Percentiles rank a stretch among this genome's conserved stretches.
Evolutionary conservation across 768 basidiomycete species (phyloP).

Genomic region (Suillus decipiens): DNA sequence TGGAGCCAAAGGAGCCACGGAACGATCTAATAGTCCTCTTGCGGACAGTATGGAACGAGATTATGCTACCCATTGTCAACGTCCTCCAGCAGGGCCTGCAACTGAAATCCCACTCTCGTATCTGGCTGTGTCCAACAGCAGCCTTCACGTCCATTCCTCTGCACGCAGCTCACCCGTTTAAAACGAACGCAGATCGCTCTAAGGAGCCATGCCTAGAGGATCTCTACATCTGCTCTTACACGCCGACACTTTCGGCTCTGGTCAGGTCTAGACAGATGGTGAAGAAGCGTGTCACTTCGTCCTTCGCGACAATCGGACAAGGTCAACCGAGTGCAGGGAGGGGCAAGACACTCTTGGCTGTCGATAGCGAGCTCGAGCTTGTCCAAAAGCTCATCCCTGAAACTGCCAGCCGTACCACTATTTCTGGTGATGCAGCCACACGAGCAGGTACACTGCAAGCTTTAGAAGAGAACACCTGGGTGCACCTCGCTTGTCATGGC

Average conservation of each 20-base stretch:
- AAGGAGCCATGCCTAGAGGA: constrained; percentile 7
- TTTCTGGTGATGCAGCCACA: neutral
- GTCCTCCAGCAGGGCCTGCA: neutral
- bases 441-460: neutral
- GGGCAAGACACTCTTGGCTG: neutral
- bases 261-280: constrained; percentile 9
- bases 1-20: constrained; percentile 18
- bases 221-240: constrained; percentile 16
- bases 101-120: neutral
- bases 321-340: constrained; percentile 3
- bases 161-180: constrained; percentile 32
- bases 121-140: constrained; percentile 17
- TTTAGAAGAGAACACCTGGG: constrained; percentile 14
- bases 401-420: neutral
- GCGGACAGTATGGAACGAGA: constrained; percentile 4
- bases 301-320: constrained; percentile 11
- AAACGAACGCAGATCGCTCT: constrained; percentile 7
- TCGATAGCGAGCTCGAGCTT: constrained; percentile 13
- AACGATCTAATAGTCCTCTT: constrained; percentile 6
- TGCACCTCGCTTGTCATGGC: constrained; percentile 26
- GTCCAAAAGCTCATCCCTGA: constrained; percentile 24
- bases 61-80: constrained; percentile 5
- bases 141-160: constrained; percentile 14
- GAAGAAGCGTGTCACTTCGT: neutral
- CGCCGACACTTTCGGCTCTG: constrained; percentile 12